Evolutionary conservation across 345 rosid species (phyloP), one percentile per base, ranked within the genome.

Genomic region (Adansonia digitata): DNA sequence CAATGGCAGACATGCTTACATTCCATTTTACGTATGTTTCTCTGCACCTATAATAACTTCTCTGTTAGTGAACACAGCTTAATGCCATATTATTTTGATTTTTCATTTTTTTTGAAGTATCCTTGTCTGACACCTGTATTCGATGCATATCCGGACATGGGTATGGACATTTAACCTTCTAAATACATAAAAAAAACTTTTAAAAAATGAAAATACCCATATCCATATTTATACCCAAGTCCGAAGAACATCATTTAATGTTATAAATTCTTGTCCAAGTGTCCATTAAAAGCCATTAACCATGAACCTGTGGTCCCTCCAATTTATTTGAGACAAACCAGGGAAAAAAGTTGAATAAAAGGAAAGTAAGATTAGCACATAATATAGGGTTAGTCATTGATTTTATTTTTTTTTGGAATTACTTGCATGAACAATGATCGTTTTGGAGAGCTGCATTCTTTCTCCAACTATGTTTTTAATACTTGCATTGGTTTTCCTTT

Each of bases 1-100:
- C 70, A 92, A 92, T 72, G 86, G 91, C n/a, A 81, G 91, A 75
- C 97, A 92, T 31, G 74, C 95, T 64, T 92, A 85, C 87, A 86
- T 92, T 81, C 97, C 95, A 73, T 83, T 88, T 56, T 74, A 81
- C 55, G 92, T 90, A 82, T 62, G 86, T 83, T 76, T 64, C 79
- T 75, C 20, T 9, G 22, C 35, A 29, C 29, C 75, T 42, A 31
- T 74, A 4, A 51, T 77, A 55, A 48, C 62, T 45, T 27, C 55
- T 67, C 29, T 68, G 10, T 27, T 14, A 7, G 46, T 37, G n/a
- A n/a, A n/a, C n/a, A n/a, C n/a, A n/a, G n/a, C n/a, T n/a, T n/a
- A n/a, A n/a, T n/a, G n/a, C n/a, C n/a, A n/a, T n/a, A n/a, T n/a
- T n/a, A n/a, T n/a, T n/a, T n/a, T n/a, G n/a, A n/a, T n/a, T n/a